Evolutionary conservation across 495 filamentous ascomycete genomes (phyloP), one percentile per base, ranked within the genome.

Genomic region (Hypoxylon intermedium): DNA sequence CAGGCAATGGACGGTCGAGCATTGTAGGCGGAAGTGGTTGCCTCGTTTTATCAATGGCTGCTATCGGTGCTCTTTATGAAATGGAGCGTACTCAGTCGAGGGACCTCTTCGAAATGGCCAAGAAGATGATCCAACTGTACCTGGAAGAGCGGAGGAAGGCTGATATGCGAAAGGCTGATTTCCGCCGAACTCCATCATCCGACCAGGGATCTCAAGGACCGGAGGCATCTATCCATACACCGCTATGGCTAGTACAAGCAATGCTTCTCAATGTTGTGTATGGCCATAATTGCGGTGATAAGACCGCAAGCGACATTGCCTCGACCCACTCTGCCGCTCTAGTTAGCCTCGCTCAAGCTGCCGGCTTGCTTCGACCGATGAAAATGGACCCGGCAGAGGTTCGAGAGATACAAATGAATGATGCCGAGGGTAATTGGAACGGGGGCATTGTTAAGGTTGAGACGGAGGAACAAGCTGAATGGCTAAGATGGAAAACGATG

Each of bases 231-330:
- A 79, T 87, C 37, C 89, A 94, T 62, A 97, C 92, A 9, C 94
- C 94, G 1, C 80, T 97, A 44, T 97, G 94, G 94, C 82, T 98
- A 21, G 91, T 98, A n/a, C 94, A 98, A 68, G 93, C 94, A 0
- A 97, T 98, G 94, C 82, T 98, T 23, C 81, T 98, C 34, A 97
- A 96, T 74, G 90, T 98, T 28, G 89, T 98, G 9, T 98, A 96
- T 64, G 95, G 95, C 7, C 91, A 98, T 64, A 92, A 96, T 61
- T 97, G 91, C 70, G 95, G 90, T 20, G 93, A 98, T 68, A 94
- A 93, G 75, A 85, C 82, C 28, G 88, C 91, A 11, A 90, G 90
- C 28, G 91, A 97, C 70, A 96, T 95, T 62, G 94, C 94, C 2
- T 90, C 86, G 58, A 96, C 87, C 1, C 94, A 97, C 62, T 95